phyloP scores from a whole-genome alignment of 768 basidiomycete species.

The Trametes punicea region DNA sequence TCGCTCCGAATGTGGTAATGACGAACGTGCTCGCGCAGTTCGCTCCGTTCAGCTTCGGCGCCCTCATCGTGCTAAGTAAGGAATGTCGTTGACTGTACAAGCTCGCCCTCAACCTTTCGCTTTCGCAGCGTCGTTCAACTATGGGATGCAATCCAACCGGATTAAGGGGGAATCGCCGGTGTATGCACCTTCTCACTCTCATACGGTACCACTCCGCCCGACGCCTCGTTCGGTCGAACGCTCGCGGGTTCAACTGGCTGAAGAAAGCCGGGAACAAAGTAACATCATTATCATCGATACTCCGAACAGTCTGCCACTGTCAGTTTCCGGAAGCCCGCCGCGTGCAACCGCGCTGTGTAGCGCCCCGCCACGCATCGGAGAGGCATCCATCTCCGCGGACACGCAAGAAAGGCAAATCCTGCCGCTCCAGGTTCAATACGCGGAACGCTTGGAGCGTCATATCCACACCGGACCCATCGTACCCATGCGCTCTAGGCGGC shows the following conservation, averaged over 20 bases:
- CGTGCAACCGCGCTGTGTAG: constrained; percentile 11
- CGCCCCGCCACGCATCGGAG: constrained; percentile 20
- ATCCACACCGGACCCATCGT: constrained; percentile 11
- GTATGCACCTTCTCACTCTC: neutral
- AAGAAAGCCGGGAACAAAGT: neutral
- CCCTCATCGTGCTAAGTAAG: constrained; percentile 42
- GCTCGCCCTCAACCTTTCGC: neutral
- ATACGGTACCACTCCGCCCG: too few species aligned
- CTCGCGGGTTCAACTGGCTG: too few species aligned
- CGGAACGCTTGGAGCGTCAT: constrained; percentile 21
- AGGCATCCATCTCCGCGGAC: constrained; percentile 1
- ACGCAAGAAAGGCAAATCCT: constrained; percentile 22
- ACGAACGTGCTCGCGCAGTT: constrained; percentile 40
- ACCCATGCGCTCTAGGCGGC: neutral
- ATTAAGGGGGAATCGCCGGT: neutral
- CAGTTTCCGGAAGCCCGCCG: neutral
- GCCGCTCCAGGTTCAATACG: constrained; percentile 23
- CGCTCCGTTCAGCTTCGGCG: constrained; percentile 40
- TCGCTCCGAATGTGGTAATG: constrained; percentile 34
- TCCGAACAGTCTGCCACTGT: neutral
- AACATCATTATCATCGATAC: constrained; percentile 1
- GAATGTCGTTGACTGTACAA: neutral
- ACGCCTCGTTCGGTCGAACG: too few species aligned
- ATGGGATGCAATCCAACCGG: neutral
- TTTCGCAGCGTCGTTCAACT: constrained; percentile 21